Evolutionary conservation across 148 eudicot species (phyloP), one percentile per base, ranked within the genome.

Genomic region (Salicornia ramosissima): DNA sequence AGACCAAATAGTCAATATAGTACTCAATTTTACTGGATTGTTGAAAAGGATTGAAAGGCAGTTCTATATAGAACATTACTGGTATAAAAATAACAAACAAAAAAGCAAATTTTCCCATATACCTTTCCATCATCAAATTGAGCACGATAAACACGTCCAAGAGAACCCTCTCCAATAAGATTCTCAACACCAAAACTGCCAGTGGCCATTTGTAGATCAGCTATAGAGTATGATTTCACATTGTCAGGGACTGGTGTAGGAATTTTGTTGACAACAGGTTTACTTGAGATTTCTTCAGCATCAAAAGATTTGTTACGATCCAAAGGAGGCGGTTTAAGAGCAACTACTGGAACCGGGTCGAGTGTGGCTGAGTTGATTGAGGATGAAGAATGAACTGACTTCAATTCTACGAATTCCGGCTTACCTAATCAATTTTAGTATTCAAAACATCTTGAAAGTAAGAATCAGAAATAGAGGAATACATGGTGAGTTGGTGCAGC

Each of bases 171-270:
- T 22, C 96, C 96, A 52, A 94, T 59, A 60, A 90, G 88, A 71
- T 88, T 86, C 22, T 94, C 98, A 50, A 77, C 62, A 71, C 80
- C 84, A 79, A 94, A 94, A 81, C 98, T 94, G 64, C 79, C 88
- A 4, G 98, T 94, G 36, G 97, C 97, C 70, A 94, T 86, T 78
- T 94, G 98, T 69, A 94, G 83, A 70, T 94, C 98, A 52, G 98
- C 98, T 71, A 94, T 83, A 46, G 98, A 90, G 81, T 88, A 94
- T 40, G 79, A 79, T 74, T 72, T 85, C 31, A 87, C 88, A 82
- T 87, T 80, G 69, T 80, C 73, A 7, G 89, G 88, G 64, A 83
- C 83, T 61, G 71, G 74, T 43, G 70, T 76, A 30, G 78, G 82
- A 80, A 84, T 87, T 86, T 87, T 94, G 74, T 82, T 65, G 55